Percentiles rank a stretch among this genome's conserved stretches.
phyloP scores from a whole-genome alignment of 2,329 filamentous ascomycete genomes.

The Botrytis paeoniae region DNA sequence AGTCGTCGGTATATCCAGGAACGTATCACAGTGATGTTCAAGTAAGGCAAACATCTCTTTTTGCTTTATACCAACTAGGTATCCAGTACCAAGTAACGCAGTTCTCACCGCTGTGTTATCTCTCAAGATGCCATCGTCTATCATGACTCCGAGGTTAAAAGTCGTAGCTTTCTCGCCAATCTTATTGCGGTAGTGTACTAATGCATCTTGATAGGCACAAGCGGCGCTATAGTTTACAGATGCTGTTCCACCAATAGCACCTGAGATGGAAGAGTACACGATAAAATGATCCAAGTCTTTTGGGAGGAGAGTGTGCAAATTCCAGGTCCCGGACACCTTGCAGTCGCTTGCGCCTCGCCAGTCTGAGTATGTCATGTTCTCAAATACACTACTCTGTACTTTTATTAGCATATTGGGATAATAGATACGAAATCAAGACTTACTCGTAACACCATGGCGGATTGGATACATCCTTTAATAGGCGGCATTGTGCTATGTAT shows the following conservation, averaged over 20 bases:
- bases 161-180: slow-evolving; percentile 22
- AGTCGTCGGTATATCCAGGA: background rate
- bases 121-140: slow-evolving; percentile 28
- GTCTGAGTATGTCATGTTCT: slow-evolving; percentile 40
- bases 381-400: slow-evolving; percentile 18
- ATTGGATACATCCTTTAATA: slow-evolving; percentile 46
- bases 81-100: slow-evolving; percentile 29
- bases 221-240: slow-evolving; percentile 29
- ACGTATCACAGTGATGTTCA: background rate
- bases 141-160: slow-evolving; percentile 25
- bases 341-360: slow-evolving; percentile 38
- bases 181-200: slow-evolving; percentile 22
- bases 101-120: slow-evolving; percentile 22
- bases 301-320: slow-evolving; percentile 25
- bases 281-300: slow-evolving; percentile 24
- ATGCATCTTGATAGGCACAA: slow-evolving; percentile 34
- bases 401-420: background rate
- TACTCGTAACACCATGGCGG: slow-evolving; percentile 44
- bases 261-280: slow-evolving; percentile 39
- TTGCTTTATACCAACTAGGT: slow-evolving; percentile 47
- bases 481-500: slow-evolving; percentile 20
- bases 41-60: slow-evolving; percentile 54
- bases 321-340: slow-evolving; percentile 37
- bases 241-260: slow-evolving; percentile 20
- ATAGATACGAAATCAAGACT: background rate